These are phyloP conservation scores for Crataegus laevigata DNA, from an alignment of 306 rosid genomes.

Conservation along the genomic window DNA sequence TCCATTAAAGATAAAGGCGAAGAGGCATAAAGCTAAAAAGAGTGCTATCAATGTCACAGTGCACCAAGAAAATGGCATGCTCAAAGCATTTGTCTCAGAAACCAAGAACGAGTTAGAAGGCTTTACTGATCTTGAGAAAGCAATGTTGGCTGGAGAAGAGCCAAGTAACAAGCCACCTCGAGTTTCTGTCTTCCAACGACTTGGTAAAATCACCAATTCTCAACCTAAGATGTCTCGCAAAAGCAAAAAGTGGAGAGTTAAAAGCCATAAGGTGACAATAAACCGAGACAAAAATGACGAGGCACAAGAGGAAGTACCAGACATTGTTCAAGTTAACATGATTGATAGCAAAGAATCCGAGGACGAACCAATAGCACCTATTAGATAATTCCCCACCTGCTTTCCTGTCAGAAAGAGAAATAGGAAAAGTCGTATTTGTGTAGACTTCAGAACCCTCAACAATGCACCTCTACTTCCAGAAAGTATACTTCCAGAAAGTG, in stretches of 20 bases:
- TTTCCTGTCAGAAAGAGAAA: no score
- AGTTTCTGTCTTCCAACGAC: not conserved
- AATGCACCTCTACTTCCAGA: no score
- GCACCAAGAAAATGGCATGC: not conserved
- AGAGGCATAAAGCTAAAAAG: not conserved
- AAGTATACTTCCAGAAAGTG: no score
- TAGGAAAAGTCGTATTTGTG: no score
- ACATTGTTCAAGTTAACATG: no score
- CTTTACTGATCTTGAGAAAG: not conserved
- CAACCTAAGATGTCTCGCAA: not conserved
- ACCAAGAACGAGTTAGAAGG: not conserved
- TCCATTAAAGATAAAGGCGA: not conserved
- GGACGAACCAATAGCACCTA: no score
- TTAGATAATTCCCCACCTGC: no score
- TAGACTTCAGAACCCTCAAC: no score
- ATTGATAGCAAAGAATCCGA: no score
- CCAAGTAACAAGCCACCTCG: rapidly evolving
- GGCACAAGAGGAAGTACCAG: rapidly evolving
- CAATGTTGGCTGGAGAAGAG: not conserved
- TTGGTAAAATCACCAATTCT: not conserved
- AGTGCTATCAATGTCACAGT: rapidly evolving
- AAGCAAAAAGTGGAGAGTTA: not conserved
- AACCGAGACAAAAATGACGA: no score
- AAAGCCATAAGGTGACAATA: no score
- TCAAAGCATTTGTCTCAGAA: no score